Base-by-base conservation (phyloP, 805 yeast genomes). In the Cyberlindnera japonica region DNA sequence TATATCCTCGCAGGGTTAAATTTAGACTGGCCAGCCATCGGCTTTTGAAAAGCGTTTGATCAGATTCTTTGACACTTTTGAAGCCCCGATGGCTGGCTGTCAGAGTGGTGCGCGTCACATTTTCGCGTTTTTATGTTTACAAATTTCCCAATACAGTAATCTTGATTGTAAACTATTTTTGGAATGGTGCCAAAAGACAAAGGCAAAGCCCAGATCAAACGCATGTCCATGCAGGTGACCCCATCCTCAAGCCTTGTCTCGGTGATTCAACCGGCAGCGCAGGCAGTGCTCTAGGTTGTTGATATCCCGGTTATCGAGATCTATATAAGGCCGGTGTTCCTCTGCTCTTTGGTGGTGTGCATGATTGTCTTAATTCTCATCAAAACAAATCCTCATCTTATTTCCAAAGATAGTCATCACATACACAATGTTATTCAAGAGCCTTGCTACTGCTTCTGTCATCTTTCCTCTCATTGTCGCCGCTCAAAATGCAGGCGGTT, bases 391-490 rank as follows among this genome's bases (percentile, higher is more conserved):
- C 10, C 20, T 15, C 17, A 15, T 7, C 23, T 12, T n/a, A n/a
- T n/a, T n/a, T n/a, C n/a, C n/a, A n/a, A 17, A 18, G 14, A 24
- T 4, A 18, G 9, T 15, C 11, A 26, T 23, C 33, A 13, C 16
- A 26, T 8, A 21, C 21, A 43, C 30, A 40, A 48, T 48, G 51
- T 45, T 43, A 16, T 41, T 45, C 43, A 43, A 45, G 28, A 34
- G 34, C 39, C 13, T 43, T 19, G 41, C 46, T 26, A 21, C 44
- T 21, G 35, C 40, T 11, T 6, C 48, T n/a, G 22, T 42, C 16
- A n/a, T 43, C 17, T 27, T 42, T 5, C 44, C 50, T 7, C 16
- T 33, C 12, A 21, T 46, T 17, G 38, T 39, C 17, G 12, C 40
- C 24, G 48, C 50, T 12, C 47, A 41, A 29, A 24, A 43, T 25